A percentile compares a stretch with the other conserved stretches of the same genome.
Evolutionary conservation across 495 filamentous ascomycete genomes (phyloP).

Genomic region (Bacidia rubella): DNA sequence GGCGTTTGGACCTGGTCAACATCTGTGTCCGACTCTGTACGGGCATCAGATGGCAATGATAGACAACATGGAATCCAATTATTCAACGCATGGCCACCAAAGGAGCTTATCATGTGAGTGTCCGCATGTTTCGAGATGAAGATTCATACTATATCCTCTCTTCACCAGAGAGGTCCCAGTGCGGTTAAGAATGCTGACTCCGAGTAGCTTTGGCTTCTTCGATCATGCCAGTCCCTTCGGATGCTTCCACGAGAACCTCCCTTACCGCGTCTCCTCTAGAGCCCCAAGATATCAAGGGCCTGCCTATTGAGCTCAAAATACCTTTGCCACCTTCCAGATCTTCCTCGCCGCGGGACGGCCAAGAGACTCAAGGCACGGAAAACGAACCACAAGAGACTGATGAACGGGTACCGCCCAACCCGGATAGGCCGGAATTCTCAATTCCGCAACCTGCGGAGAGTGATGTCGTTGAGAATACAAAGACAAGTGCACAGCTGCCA

Average conservation of each 20-base stretch:
- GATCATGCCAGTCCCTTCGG: constrained; percentile 16
- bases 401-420: not conserved
- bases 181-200: too few species aligned
- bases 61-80: constrained; percentile 17
- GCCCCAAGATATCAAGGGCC: constrained; percentile 1
- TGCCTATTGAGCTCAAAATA: constrained; percentile 17
- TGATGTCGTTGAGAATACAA: not conserved
- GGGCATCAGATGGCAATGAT: constrained; percentile 12
- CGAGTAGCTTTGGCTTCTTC: constrained; percentile 18
- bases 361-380: not conserved
- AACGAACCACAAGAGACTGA: not conserved
- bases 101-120: constrained; percentile 20
- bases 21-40: constrained; percentile 7
- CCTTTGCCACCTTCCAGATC: constrained; percentile 13
- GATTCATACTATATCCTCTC: too few species aligned
- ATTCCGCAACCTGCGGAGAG: constrained; percentile 1
- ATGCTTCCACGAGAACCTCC: constrained; percentile 16
- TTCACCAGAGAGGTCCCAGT: too few species aligned
- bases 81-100: constrained; percentile 14
- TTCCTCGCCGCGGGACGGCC: not conserved
- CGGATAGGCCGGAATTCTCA: too few species aligned
- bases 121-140: not conserved
- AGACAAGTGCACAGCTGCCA: not conserved
- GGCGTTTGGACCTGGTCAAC: constrained; percentile 12
- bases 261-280: constrained; percentile 15